Evolutionary conservation across 192 early-diverging fungal genomes (phyloP).

Genomic region (Lobosporangium transversale): DNA sequence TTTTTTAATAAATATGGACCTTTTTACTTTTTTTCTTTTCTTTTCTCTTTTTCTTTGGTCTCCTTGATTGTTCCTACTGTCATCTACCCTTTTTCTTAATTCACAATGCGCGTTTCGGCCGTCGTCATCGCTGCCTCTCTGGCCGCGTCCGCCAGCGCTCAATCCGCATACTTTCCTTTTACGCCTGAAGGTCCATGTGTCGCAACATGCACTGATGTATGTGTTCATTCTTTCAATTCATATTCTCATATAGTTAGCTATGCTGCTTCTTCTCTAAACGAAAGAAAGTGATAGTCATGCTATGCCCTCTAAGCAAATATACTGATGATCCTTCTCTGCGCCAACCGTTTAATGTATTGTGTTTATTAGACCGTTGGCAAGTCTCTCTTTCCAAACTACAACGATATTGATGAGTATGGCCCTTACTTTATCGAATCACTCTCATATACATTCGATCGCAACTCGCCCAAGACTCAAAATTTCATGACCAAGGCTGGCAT

Average conservation of each 20-base stretch:
- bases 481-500: slow-evolving; percentile 30
- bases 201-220: slow-evolving; percentile 23
- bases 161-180: slow-evolving; percentile 37
- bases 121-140: slow-evolving; percentile 28
- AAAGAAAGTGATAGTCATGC: background rate
- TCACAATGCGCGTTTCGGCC: slow-evolving; percentile 27
- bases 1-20: background rate
- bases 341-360: too few relatives aligned
- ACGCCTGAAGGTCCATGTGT: slow-evolving; percentile 31
- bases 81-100: slow-evolving; percentile 6
- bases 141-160: slow-evolving; percentile 19
- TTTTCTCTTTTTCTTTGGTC: slow-evolving; percentile 1
- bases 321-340: background rate
- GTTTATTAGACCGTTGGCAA: slow-evolving; percentile 28
- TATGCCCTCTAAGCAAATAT: background rate
- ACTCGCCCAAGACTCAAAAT: background rate
- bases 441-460: slow-evolving; percentile 14
- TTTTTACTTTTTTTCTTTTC: background rate
- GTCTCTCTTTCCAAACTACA: slow-evolving; percentile 8
- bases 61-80: slow-evolving; percentile 4
- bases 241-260: background rate
- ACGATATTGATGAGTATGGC: slow-evolving; percentile 11
- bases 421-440: slow-evolving; percentile 18
- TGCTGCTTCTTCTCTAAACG: background rate
- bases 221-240: background rate